Conservation (phyloP, 1,284 basidiomycete species). For the Ganoderma boninense region DNA sequence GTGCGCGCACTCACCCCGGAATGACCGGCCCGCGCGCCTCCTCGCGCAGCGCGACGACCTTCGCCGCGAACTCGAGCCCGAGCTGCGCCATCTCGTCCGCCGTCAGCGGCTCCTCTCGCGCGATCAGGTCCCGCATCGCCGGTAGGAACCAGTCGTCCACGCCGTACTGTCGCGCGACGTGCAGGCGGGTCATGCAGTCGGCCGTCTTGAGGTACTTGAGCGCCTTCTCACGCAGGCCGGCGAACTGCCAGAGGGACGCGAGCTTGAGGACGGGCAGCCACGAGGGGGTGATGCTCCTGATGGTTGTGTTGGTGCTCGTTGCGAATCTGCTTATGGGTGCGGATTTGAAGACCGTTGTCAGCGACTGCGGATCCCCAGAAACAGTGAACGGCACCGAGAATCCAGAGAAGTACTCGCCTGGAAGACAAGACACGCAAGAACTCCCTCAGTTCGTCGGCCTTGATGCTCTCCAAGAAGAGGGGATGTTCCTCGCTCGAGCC, state of each 20-base stretch:
- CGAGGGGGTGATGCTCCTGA: background rate
- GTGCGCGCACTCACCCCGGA: background rate
- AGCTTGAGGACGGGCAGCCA: slow-evolving; percentile 13
- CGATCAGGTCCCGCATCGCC: background rate
- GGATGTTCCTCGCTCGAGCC: slow-evolving; percentile 5
- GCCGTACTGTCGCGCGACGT: slow-evolving; percentile 2
- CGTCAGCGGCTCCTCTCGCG: background rate
- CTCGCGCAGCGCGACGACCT: slow-evolving; percentile 13
- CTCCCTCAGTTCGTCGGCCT: slow-evolving; percentile 5
- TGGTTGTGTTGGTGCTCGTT: background rate
- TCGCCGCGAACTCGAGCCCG: background rate
- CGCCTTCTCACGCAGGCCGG: background rate
- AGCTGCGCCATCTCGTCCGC: background rate
- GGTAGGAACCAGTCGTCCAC: background rate
- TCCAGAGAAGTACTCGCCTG: background rate
- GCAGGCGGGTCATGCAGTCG: slow-evolving; percentile 2
- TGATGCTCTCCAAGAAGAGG: slow-evolving; percentile 12
- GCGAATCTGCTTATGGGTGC: background rate
- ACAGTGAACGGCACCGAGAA: too few relatives aligned
- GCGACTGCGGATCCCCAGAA: background rate
- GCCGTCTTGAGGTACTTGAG: background rate
- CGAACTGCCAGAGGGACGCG: slow-evolving; percentile 3
- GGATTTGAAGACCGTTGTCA: background rate
- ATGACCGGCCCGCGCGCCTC: background rate
- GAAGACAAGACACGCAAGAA: slow-evolving; percentile 2